Evolutionary conservation across 225 moss, liverwort and hornwort genomes (phyloP).

Genomic region (Asterella californica): DNA sequence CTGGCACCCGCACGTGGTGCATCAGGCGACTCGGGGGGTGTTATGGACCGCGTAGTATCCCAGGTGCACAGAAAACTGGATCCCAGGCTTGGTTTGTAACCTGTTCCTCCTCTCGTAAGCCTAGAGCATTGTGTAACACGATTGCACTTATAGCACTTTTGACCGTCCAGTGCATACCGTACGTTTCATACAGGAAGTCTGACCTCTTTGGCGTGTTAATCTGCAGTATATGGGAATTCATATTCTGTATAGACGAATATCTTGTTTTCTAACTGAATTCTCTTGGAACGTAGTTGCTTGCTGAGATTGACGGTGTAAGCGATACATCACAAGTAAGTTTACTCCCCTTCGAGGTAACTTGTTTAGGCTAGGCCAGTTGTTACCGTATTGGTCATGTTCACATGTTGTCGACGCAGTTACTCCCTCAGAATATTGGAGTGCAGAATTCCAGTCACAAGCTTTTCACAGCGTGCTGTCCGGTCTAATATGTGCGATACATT

Average conservation of each 20-base stretch:
- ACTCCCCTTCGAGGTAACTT: not conserved
- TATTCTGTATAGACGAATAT: not conserved
- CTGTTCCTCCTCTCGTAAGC: not conserved
- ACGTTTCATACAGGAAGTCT: not conserved
- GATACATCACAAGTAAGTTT: constrained; percentile 74
- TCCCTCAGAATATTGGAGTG: too few relatives aligned
- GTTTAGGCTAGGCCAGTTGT: not conserved
- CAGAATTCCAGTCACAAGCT: too few relatives aligned
- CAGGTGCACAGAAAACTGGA: constrained; percentile 51
- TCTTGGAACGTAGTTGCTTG: constrained; percentile 66
- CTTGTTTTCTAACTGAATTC: not conserved
- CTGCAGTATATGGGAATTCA: too few relatives aligned
- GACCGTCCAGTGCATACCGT: not conserved
- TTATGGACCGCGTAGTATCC: constrained; percentile 98
- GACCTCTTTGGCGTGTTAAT: not conserved
- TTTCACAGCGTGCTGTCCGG: not conserved
- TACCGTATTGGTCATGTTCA: not conserved
- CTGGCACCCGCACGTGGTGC: constrained; percentile 94
- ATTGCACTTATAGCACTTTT: not conserved
- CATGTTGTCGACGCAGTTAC: not conserved
- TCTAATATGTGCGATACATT: not conserved
- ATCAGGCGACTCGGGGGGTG: constrained; percentile 95
- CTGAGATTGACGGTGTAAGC: constrained; percentile 93
- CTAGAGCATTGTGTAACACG: not conserved
- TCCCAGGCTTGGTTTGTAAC: not conserved